Evolutionary conservation across 2,329 filamentous ascomycete genomes (phyloP), one percentile per base, ranked within the genome.

Genomic region (Pseudogymnoascus sp.): DNA sequence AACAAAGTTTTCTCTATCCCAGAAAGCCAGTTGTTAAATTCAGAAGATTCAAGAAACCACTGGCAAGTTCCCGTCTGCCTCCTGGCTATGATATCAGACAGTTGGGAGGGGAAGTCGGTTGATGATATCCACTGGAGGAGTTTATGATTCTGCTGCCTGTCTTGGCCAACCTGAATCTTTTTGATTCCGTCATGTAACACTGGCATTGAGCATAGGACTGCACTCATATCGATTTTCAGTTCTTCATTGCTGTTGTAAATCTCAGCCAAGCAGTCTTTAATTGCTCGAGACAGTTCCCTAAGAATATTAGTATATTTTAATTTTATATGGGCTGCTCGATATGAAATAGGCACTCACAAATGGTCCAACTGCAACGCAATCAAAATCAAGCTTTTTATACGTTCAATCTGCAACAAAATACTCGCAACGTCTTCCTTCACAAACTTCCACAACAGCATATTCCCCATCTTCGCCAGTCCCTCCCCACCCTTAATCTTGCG

Each of bases 81-180:
- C 10, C 70, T 66, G 1, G 61, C 66, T 3, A 79, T 64, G 12
- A 72, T 72, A 62, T 81, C 78, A 5, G 59, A 71, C 23, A 81
- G 79, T 44, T 79, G 74, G 18, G 69, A 14, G 2, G 60, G 56
- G 64, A 76, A 78, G 37, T 78, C 69, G 4, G 70, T 62, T 2
- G 69, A 64, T 0, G 75, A 73, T 7, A 81, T 67, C 79, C 78
- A 81, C 4, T 75, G 5, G 3, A 53, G 21, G 10, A 53, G 12
- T 16, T 25, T 3, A 5, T 25, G 10, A 25, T 23, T 25, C n/a
- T 53, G 21, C 28, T 53, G 11, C 7, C 18, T 53, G 12, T 25
- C 21, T 16, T 53, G 46, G 28, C 46, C n/a, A n/a, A 25, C 6
- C 21, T 53, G 18, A n/a, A 53, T 53, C n/a, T 10, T 40, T 10